Base-by-base conservation (phyloP, 1,284 basidiomycete genomes). In the Tetrapyrgos nigripes region DNA sequence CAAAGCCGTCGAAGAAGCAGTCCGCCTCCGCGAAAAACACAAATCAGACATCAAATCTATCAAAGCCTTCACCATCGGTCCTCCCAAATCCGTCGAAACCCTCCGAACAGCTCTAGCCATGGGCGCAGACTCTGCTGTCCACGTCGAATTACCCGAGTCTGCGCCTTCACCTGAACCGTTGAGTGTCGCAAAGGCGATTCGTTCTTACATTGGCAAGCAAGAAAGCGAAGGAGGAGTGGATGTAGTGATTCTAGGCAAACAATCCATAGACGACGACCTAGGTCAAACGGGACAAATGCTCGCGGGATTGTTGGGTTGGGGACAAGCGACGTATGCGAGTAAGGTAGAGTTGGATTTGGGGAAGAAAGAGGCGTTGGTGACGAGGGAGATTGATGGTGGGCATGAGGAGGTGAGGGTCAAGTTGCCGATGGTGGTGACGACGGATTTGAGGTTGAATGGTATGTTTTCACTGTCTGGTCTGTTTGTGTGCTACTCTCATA, bases 211-310 rank as follows among this genome's bases (percentile, higher is more conserved):
- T 58, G 83, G 89, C 59, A 85, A 85, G 50, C 83, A 90, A 66
- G 80, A 87, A 64, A 83, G 84, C 60, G 78, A 83, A 60, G 83
- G 83, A 61, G 83, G 84, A 61, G 82, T 93, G 2, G 96, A 98
- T 68, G 68, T 99, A 58, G 90, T 99, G 55, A 96, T 99, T 63
- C 84, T 98, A 78, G 97, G 97, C n/a, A 99, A 99, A 79, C 97
- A 99, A 76, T 92, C 97, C 11, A 99, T 99, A 67, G 97, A 99
- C 77, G 96, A 97, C 68, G 97, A 99, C 74, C 85, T 93, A 3
- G 93, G 94, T n/a, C 91, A 96, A 78, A 98, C 97, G 8, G 97
- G 97, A 1, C 96, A 98, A 73, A 98, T 98, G 93, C 84, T 99
- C 40, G 96, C 97, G 19, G 97, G 95, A 2, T 79, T 98, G 68